A percentile compares a stretch with the other conserved stretches of the same genome.
phyloP scores from a whole-genome alignment of 2,329 filamentous ascomycete species.

The Colletotrichum cordylinicola region DNA sequence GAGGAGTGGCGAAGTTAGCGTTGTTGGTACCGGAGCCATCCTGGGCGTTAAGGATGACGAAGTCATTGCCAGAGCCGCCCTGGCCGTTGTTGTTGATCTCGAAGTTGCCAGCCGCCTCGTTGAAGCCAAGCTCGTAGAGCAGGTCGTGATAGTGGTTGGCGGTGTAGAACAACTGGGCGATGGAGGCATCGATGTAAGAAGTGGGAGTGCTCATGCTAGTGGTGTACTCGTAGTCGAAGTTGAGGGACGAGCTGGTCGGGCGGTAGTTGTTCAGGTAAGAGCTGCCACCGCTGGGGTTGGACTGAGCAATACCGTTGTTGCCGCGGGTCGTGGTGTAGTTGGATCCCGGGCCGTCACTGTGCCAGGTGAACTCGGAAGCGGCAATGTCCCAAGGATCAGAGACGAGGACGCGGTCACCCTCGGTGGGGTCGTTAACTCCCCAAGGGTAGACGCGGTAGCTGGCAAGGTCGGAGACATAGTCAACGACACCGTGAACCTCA shows the following conservation, averaged over 20 bases:
- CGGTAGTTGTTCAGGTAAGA: slow-evolving; percentile 37
- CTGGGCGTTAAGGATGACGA: slow-evolving; percentile 56
- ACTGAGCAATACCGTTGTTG: slow-evolving; percentile 59
- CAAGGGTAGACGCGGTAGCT: slow-evolving; percentile 57
- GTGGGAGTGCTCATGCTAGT: slow-evolving; percentile 33
- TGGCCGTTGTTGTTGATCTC: slow-evolving; percentile 55
- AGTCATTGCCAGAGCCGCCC: slow-evolving; percentile 52
- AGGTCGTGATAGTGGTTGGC: slow-evolving; percentile 61
- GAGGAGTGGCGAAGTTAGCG: slow-evolving; percentile 56
- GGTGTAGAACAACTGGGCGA: slow-evolving; percentile 62
- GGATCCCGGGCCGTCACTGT: slow-evolving; percentile 47
- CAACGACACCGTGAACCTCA: slow-evolving; percentile 53
- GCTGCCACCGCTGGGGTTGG: slow-evolving; percentile 47
- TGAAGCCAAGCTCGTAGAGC: slow-evolving; percentile 59
- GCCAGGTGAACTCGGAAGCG: slow-evolving; percentile 54
- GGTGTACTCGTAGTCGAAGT: slow-evolving; percentile 47
- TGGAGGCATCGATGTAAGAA: slow-evolving; percentile 52
- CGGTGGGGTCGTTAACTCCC: slow-evolving; percentile 56
- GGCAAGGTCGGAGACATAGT: slow-evolving; percentile 55
- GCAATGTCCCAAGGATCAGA: slow-evolving; percentile 48
- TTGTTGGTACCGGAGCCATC: slow-evolving; percentile 56
- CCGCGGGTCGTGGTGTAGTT: slow-evolving; percentile 54
- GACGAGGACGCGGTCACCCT: slow-evolving; percentile 44
- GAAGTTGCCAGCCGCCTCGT: slow-evolving; percentile 60
- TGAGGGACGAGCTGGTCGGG: slow-evolving; percentile 40